Conservation (phyloP, 345 rosid genomes). For the Eucalyptus cloeziana region DNA sequence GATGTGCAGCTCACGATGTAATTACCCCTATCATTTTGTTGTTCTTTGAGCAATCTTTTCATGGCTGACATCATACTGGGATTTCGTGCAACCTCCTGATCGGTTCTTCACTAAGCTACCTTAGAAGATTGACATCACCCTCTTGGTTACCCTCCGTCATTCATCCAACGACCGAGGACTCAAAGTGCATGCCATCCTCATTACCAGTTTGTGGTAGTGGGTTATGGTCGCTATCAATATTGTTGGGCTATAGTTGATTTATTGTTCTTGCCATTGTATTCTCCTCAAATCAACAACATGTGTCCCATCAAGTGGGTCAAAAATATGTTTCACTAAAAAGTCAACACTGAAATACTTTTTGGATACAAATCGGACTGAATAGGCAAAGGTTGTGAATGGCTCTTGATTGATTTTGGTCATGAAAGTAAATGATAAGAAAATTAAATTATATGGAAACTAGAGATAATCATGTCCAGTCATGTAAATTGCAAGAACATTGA, state of each 20-base stretch:
- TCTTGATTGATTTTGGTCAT: neutral
- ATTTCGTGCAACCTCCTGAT: too few relatives aligned
- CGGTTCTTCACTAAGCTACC: too few relatives aligned
- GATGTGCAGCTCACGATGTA: neutral
- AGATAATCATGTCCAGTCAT: neutral
- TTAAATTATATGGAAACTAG: neutral
- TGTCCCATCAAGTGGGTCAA: neutral
- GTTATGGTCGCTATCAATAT: too few relatives aligned
- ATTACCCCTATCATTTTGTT: neutral
- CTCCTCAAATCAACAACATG: neutral
- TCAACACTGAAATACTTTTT: neutral
- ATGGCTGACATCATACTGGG: too few relatives aligned
- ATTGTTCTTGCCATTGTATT: neutral
- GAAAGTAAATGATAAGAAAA: neutral
- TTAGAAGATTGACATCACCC: too few relatives aligned
- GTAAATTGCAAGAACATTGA: neutral
- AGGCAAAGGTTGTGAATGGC: neutral
- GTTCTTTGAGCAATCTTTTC: too few relatives aligned
- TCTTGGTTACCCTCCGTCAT: too few relatives aligned
- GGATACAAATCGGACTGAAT: neutral
- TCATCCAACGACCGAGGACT: too few relatives aligned
- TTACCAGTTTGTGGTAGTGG: too few relatives aligned
- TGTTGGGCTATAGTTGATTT: too few relatives aligned
- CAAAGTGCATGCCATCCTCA: too few relatives aligned
- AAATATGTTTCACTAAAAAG: neutral